phyloP scores from a whole-genome alignment of 768 basidiomycete genomes.

The Kwoniella dejecticola region DNA sequence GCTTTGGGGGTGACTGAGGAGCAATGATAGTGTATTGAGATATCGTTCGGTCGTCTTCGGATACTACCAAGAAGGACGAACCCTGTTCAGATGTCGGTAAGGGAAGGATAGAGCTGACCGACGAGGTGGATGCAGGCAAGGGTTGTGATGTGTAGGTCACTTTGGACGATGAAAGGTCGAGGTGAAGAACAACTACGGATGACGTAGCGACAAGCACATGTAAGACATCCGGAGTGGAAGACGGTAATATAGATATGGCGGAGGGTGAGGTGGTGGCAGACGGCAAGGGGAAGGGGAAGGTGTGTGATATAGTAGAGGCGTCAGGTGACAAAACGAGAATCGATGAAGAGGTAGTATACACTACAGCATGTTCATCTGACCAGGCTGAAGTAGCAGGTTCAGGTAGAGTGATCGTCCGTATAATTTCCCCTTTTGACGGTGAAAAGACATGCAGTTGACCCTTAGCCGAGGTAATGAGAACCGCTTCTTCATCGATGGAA shows the following conservation, averaged over 20 bases:
- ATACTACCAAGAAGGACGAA: conserved; percentile 42
- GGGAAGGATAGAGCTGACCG: conserved; percentile 37
- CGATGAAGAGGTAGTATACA: conserved; percentile 30
- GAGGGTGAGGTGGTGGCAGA: conserved; percentile 26
- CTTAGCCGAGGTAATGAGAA: conserved; percentile 37
- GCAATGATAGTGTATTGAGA: conserved; percentile 46
- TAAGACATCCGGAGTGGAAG: conserved; percentile 29
- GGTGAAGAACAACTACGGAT: conserved; percentile 34
- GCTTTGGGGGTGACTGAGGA: conserved; percentile 24
- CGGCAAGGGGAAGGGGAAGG: conserved; percentile 29
- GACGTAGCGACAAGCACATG: conserved; percentile 38
- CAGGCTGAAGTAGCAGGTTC: conserved; percentile 35
- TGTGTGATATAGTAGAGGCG: conserved; percentile 24
- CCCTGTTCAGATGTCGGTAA: conserved; percentile 33
- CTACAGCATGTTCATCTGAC: conserved; percentile 28
- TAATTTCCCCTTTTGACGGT: conserved; percentile 24
- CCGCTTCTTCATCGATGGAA: conserved; percentile 33
- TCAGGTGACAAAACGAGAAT: conserved; percentile 34
- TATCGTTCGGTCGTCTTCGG: conserved; percentile 42
- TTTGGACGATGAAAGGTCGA: conserved; percentile 33
- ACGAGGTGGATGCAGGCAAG: conserved; percentile 42
- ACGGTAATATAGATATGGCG: conserved; percentile 34
- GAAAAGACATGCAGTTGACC: conserved; percentile 37
- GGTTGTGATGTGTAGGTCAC: conserved; percentile 37
- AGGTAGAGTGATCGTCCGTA: conserved; percentile 31